A percentile compares a stretch with the other conserved stretches of the same genome.
Conservation (phyloP, 192 early-diverging fungal species). For the Backusella circina region DNA sequence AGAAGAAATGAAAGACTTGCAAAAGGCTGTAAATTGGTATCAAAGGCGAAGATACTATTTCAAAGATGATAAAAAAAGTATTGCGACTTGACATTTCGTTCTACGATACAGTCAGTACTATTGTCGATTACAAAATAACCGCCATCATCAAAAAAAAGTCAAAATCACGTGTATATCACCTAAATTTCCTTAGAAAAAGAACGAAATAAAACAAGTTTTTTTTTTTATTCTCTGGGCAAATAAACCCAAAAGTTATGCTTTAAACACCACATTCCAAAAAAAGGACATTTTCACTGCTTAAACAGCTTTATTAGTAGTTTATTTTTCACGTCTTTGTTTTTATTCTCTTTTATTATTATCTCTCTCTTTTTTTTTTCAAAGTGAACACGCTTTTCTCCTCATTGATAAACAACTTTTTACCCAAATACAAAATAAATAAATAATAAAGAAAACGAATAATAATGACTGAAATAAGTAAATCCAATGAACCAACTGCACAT, state of each 20-base stretch:
- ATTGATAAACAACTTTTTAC: not conserved
- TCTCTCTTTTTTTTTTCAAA: not conserved
- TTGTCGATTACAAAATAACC: no score
- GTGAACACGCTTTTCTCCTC: not conserved
- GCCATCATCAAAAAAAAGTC: no score
- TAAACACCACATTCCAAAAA: not conserved
- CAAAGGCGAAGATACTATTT: no score
- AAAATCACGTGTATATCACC: no score
- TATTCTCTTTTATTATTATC: not conserved
- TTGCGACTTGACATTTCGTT: no score
- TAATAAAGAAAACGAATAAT: not conserved
- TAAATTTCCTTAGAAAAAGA: not conserved
- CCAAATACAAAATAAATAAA: not conserved
- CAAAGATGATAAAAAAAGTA: no score
- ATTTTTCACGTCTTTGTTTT: not conserved
- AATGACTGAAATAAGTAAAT: not conserved
- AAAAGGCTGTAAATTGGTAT: no score
- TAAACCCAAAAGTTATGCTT: not conserved
- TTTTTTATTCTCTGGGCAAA: not conserved
- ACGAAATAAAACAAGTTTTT: not conserved
- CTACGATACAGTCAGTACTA: no score
- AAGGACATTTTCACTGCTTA: not conserved
- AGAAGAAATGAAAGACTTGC: no score
- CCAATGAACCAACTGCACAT: not conserved
- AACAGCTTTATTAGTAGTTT: not conserved